These are phyloP conservation scores for Mitragyna speciosa DNA, from an alignment of 257 asterid genomes.

Conservation along the genomic window DNA sequence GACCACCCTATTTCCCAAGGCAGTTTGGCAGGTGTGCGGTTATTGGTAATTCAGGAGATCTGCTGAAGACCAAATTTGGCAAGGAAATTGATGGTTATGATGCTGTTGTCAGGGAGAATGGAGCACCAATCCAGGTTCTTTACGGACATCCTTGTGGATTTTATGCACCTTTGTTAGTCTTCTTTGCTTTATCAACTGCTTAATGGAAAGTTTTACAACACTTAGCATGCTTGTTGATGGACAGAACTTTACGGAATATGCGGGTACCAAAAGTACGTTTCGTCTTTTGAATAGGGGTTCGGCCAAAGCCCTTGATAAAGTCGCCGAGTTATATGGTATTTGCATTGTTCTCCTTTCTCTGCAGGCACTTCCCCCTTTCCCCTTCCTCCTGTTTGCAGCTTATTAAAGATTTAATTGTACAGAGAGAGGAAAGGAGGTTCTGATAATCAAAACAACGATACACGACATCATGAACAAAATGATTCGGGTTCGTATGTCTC, in stretches of 20 bases:
- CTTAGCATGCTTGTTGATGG: slow-evolving; percentile 21
- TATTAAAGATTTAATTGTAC: slow-evolving; percentile 34
- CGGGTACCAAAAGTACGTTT: slow-evolving; percentile 90
- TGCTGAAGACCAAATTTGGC: slow-evolving; percentile 85
- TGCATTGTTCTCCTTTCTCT: slow-evolving; percentile 28
- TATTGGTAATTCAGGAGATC: slow-evolving; percentile 98
- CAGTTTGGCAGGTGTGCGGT: slow-evolving; percentile 91
- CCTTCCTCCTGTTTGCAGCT: slow-evolving; percentile 3
- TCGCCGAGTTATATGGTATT: slow-evolving; percentile 92
- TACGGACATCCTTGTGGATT: background rate
- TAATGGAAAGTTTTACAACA: slow-evolving; percentile 3
- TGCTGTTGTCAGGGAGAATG: slow-evolving; percentile 87
- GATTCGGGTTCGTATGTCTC: slow-evolving; percentile 65
- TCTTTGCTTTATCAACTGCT: slow-evolving; percentile 17
- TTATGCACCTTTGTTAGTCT: background rate
- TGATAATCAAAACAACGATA: slow-evolving; percentile 87
- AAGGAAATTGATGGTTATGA: slow-evolving; percentile 82
- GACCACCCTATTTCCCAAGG: slow-evolving; percentile 76
- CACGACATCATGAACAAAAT: slow-evolving; percentile 97
- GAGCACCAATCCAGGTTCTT: slow-evolving; percentile 90
- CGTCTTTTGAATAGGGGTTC: slow-evolving; percentile 99
- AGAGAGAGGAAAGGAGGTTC: slow-evolving; percentile 91
- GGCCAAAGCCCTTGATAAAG: slow-evolving; percentile 99
- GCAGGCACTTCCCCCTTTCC: slow-evolving; percentile 9
- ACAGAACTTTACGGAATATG: slow-evolving; percentile 85